Percentiles rank a stretch among this genome's conserved stretches.
phyloP scores from a whole-genome alignment of 73 alveolate genomes.

The Paramecium sexaurelia region DNA sequence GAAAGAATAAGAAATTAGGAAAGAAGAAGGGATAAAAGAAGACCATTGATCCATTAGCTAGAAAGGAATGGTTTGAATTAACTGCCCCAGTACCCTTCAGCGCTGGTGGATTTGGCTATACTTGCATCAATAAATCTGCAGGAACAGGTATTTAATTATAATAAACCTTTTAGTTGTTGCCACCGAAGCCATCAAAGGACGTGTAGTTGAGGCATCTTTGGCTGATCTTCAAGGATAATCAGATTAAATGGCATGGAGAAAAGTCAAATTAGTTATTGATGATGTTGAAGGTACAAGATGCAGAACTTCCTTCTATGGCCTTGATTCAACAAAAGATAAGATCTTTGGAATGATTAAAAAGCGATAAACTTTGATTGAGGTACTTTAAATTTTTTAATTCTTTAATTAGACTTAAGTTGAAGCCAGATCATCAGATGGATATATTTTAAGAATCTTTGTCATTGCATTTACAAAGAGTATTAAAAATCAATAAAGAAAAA shows the following conservation, averaged over 20 bases:
- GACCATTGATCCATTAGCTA: constrained; percentile 62
- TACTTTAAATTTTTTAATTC: neutral
- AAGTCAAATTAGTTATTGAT: constrained; percentile 94
- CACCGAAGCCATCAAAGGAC: constrained; percentile 90
- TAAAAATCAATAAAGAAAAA: constrained; percentile 83
- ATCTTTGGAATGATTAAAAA: constrained; percentile 92
- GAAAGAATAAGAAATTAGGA: constrained; percentile 69
- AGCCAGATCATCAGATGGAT: constrained; percentile 90
- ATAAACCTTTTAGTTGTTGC: constrained; percentile 70
- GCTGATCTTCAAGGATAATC: constrained; percentile 76
- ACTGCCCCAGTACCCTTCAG: constrained; percentile 68
- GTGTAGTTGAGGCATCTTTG: constrained; percentile 90
- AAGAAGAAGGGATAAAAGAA: constrained; percentile 69
- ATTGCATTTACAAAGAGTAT: constrained; percentile 93
- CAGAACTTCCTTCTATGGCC: constrained; percentile 92
- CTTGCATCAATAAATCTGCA: constrained; percentile 63
- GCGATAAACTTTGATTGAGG: constrained; percentile 94
- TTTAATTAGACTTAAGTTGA: constrained; percentile 78
- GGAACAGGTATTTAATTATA: constrained; percentile 46
- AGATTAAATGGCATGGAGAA: constrained; percentile 75
- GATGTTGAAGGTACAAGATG: constrained; percentile 94
- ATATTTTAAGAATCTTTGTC: constrained; percentile 89
- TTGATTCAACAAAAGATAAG: constrained; percentile 94
- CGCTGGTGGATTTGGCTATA: constrained; percentile 63
- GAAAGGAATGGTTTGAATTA: constrained; percentile 71